Evolutionary conservation across 805 yeast genomes (phyloP).

Genomic region (Pichia rugopelliculosa): DNA sequence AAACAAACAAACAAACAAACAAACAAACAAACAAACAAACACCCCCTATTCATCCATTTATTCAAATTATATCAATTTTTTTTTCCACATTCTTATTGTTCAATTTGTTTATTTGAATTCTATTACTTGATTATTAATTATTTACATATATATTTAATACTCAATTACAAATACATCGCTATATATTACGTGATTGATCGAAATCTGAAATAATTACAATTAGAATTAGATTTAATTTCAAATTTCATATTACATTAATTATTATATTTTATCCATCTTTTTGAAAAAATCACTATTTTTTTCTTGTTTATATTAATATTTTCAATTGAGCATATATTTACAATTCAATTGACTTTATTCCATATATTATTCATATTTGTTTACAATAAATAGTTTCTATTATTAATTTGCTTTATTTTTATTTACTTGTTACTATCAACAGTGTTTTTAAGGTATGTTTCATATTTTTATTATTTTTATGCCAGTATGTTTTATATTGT

Average conservation of each 20-base stretch:
- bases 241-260: too few species aligned
- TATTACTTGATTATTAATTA: not conserved
- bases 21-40: not conserved
- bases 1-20: slow-evolving; percentile 11
- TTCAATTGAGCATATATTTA: not conserved
- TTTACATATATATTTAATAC: not conserved
- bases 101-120: not conserved
- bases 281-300: too few species aligned
- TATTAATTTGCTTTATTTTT: not conserved
- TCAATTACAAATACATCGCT: not conserved
- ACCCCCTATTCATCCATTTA: not conserved
- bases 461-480: not conserved
- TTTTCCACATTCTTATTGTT: not conserved
- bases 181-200: not conserved
- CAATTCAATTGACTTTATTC: not conserved
- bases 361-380: not conserved
- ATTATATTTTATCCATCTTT: not conserved
- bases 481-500: not conserved
- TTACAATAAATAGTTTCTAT: not conserved
- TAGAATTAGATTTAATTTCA: not conserved
- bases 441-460: slow-evolving; percentile 10
- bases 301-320: not conserved
- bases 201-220: not conserved
- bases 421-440: not conserved
- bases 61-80: not conserved